Base-by-base conservation (phyloP, 208 protist genomes). In the Polymyxa betae region DNA sequence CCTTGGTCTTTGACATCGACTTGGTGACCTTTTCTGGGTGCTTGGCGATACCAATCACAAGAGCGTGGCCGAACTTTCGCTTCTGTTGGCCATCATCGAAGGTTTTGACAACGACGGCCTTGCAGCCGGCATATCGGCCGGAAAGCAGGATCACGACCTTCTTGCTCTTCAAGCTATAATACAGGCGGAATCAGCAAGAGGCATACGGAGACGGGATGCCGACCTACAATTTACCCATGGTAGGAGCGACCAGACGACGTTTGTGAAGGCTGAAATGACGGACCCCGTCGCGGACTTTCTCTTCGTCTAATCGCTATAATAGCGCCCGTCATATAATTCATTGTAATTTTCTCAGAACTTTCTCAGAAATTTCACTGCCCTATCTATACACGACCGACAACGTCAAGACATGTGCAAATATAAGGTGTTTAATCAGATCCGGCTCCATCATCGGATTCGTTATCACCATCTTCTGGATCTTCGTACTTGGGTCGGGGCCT, bases 101-200 rank as follows among this genome's bases (percentile, higher is more conserved):
- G 41, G 88, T 89, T 77, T 94, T 93, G 0, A 96, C 90, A 46
- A 96, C 91, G 45, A 95, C 92, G n/a, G 92, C 94, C 92, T 96
- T 96, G 45, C 93, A 93, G 29, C 95, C 95, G 54, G 95, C 95
- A 40, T 92, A 94, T 38, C 93, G 91, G 29, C 95, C 95, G 12
- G 93, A 77, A 35, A 95, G 91, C 66, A 96, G 12, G 38, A 96
- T 82, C 52, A 94, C 93, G 41, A 96, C 92, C 52, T 92, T 92
- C 38, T 92, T 92, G 45, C 89, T 0, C 89, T 94, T 94, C 41
- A 95, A 38, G n/a, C 72, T 82, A n/a, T 40, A 45, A 82, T 20
- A 20, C n/a, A 43, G 35, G 35, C 72, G 72, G n/a, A 82, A 45
- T 35, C 16, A 35, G 72, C 72, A n/a, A n/a, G 16, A 12, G 72